These are phyloP conservation scores for Aspergillus eucalypticola DNA, from an alignment of 2,329 filamentous ascomycete genomes.

Conservation along the genomic window DNA sequence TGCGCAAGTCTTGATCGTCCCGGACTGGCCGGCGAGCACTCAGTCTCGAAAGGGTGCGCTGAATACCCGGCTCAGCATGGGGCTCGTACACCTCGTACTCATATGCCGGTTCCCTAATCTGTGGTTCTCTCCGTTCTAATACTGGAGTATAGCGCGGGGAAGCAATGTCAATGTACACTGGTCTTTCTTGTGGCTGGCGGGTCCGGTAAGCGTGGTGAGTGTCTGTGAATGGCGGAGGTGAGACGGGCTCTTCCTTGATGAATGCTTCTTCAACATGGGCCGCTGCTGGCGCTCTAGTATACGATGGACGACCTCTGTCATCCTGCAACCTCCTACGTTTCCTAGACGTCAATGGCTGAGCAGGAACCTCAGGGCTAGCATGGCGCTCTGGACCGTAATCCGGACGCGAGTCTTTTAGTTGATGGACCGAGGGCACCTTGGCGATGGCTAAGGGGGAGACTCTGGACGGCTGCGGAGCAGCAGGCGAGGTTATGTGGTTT, in stretches of 20 bases:
- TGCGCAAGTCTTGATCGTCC: slow-evolving; percentile 48
- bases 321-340: slow-evolving; percentile 54
- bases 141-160: slow-evolving; percentile 43
- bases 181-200: slow-evolving; percentile 41
- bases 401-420: slow-evolving; percentile 52
- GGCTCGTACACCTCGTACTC: slow-evolving; percentile 39
- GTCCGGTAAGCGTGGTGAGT: slow-evolving; percentile 39
- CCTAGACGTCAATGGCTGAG: slow-evolving; percentile 47
- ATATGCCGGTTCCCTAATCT: slow-evolving; percentile 33
- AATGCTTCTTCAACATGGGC: slow-evolving; percentile 48
- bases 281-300: slow-evolving; percentile 32
- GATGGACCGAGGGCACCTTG: slow-evolving; percentile 56
- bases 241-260: slow-evolving; percentile 65
- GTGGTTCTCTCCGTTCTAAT: slow-evolving; percentile 35
- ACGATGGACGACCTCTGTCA: slow-evolving; percentile 34
- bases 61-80: slow-evolving; percentile 34
- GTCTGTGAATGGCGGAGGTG: slow-evolving; percentile 58
- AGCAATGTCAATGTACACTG: slow-evolving; percentile 51
- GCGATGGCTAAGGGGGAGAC: slow-evolving; percentile 59
- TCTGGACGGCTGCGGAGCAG: slow-evolving; percentile 74
- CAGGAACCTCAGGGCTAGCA: slow-evolving; percentile 47
- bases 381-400: slow-evolving; percentile 35
- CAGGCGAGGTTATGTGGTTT: slow-evolving; percentile 70
- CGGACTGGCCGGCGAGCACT: slow-evolving; percentile 38
- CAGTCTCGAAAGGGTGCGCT: slow-evolving; percentile 44